phyloP scores from a whole-genome alignment of 2,329 filamentous ascomycete genomes.

The Fusarium floridanum region DNA sequence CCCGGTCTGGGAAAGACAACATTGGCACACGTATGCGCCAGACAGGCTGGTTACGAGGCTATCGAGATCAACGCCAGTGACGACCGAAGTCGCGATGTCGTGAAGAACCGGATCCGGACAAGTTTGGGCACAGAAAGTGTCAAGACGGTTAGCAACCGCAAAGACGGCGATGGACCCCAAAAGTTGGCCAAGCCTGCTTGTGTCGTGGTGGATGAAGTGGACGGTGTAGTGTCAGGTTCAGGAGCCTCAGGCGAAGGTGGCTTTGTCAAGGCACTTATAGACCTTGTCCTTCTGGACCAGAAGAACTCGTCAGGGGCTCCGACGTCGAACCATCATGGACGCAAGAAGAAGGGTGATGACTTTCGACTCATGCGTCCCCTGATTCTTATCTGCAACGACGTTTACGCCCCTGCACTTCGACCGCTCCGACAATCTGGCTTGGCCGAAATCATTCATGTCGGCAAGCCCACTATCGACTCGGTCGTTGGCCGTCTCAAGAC shows the following conservation, averaged over 20 bases:
- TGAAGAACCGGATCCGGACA: slow-evolving; percentile 90
- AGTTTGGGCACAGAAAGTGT: slow-evolving; percentile 96
- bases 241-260: slow-evolving; percentile 87
- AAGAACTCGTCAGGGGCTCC: slow-evolving; percentile 69
- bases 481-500: slow-evolving; percentile 84
- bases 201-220: slow-evolving; percentile 95
- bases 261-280: slow-evolving; percentile 94
- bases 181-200: slow-evolving; percentile 90
- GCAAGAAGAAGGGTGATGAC: slow-evolving; percentile 80
- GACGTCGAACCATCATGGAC: slow-evolving; percentile 31
- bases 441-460: slow-evolving; percentile 92
- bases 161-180: slow-evolving; percentile 66
- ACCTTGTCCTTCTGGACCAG: slow-evolving; percentile 87
- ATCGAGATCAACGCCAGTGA: slow-evolving; percentile 99
- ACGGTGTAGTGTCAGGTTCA: slow-evolving; percentile 88
- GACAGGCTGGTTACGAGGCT: slow-evolving; percentile 94
- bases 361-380: slow-evolving; percentile 90
- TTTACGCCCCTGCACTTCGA: slow-evolving; percentile 90
- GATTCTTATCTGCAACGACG: slow-evolving; percentile 96
- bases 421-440: slow-evolving; percentile 86
- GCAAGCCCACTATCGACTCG: slow-evolving; percentile 88
- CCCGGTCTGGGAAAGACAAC: slow-evolving; percentile 97
- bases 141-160: slow-evolving; percentile 75
- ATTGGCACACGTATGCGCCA: slow-evolving; percentile 93
- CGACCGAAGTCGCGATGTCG: slow-evolving; percentile 89